Conservation (phyloP, 257 asterid species). For the Prunella vulgaris region DNA sequence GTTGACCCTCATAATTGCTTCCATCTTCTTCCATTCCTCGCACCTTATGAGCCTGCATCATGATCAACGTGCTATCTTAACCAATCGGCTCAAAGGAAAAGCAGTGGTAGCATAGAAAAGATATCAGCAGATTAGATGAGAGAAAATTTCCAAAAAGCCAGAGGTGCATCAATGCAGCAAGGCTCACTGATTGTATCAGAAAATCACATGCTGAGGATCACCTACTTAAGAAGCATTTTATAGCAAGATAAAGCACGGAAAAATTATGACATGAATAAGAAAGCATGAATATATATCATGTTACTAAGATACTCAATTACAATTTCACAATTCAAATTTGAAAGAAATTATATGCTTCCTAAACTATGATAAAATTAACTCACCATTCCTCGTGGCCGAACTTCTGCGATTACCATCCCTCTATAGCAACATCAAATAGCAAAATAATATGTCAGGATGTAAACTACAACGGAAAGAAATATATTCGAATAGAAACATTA, state of each 20-base stretch:
- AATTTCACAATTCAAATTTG: background rate
- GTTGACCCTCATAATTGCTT: conserved; percentile 43
- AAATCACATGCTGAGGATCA: background rate
- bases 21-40: conserved; percentile 58
- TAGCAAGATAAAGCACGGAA: background rate
- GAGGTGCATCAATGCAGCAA: background rate
- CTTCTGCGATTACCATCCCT: conserved; percentile 72
- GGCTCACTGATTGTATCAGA: conserved; percentile 1
- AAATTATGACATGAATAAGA: background rate
- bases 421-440: conserved; percentile 40
- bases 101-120: conserved; percentile 8
- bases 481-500: conserved; percentile 5
- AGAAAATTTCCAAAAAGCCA: background rate
- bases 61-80: background rate
- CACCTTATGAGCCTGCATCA: conserved; percentile 63
- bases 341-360: background rate
- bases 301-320: background rate
- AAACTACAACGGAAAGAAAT: conserved; percentile 15
- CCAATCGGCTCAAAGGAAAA: conserved; percentile 10
- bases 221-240: conserved; percentile 3
- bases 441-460: conserved; percentile 22
- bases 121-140: background rate
- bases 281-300: background rate
- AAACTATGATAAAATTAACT: conserved; percentile 22
- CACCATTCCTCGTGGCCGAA: conserved; percentile 87